Evolutionary conservation across 179 eudicot species (phyloP), one percentile per base, ranked within the genome.

Genomic region (Corrigiola litoralis): DNA sequence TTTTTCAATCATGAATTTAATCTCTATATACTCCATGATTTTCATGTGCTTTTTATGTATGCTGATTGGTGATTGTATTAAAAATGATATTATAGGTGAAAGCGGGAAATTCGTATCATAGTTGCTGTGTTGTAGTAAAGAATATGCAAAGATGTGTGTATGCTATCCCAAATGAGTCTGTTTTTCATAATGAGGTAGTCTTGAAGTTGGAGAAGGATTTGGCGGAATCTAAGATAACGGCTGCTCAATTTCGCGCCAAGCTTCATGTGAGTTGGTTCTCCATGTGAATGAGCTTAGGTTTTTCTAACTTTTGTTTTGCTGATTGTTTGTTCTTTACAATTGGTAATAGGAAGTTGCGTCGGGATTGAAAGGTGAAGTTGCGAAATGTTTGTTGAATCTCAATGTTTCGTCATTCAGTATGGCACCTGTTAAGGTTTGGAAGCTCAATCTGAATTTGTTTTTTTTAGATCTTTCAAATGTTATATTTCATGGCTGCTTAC

Each of bases 131-230:
- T 67, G 84, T 90, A 53, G 94, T 88, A 16, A 94, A 85, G 77
- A 90, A 94, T 75, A 87, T 86, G 84, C 89, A 87, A 74, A 86
- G 99, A 78, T 94, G 99, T 72, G 74, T 90, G 21, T 94, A 83
- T 75, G 99, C 96, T 66, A 72, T 90, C 20, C 96, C 97, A 34
- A 79, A 66, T 48, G 80, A 74, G 55, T 67, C 88, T 52, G 75
- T 83, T 32, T 80, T 88, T 75, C 76, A 75, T 21, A 75, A 82
- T 47, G 89, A 85, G 42, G 68, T 32, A 23, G 79, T 90, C 37
- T 44, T 71, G 69, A 88, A 86, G 79, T 75, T 86, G 47, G 96
- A 87, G 74, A 82, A 80, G 76, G 89, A 84, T 40, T 55, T 42
- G 4, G 75, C 89, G 20, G 89, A 88, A 58, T 81, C 83, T 21